Conservation (phyloP, 2,329 filamentous ascomycete species). For the Raffaelea arxii region DNA sequence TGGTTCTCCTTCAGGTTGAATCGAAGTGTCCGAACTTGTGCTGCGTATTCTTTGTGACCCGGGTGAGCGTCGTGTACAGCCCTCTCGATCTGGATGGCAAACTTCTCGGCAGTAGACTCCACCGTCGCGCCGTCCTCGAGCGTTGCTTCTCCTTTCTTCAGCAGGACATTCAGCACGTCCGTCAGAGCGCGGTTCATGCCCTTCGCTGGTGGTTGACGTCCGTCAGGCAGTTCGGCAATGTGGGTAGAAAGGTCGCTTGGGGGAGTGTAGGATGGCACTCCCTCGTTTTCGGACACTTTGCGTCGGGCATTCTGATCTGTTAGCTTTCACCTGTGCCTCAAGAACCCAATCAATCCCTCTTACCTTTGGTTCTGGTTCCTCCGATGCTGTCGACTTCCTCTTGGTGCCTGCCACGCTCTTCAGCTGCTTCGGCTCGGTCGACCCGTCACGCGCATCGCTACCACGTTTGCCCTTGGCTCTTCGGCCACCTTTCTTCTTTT, state of each 20-base stretch:
- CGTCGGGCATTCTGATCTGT: constrained; percentile 5
- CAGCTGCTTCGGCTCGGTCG: constrained; percentile 31
- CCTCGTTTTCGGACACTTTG: constrained; percentile 43
- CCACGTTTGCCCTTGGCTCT: constrained; percentile 53
- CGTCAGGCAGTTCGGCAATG: constrained; percentile 46
- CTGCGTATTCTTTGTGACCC: constrained; percentile 40
- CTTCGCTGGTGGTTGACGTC: constrained; percentile 59
- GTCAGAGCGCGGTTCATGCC: constrained; percentile 61
- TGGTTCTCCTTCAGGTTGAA: constrained; percentile 87
- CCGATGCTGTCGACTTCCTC: constrained; percentile 48
- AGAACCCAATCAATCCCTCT: constrained; percentile 5
- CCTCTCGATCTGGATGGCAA: constrained; percentile 74
- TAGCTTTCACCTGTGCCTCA: neutral
- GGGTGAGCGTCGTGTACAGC: constrained; percentile 49
- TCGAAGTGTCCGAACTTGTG: constrained; percentile 64
- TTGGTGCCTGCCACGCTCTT: constrained; percentile 25
- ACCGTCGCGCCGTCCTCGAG: constrained; percentile 54
- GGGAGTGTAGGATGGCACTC: constrained; percentile 34
- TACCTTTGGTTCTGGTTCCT: constrained; percentile 42
- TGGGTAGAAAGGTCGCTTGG: constrained; percentile 41
- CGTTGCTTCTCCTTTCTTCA: constrained; percentile 54
- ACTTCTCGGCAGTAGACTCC: constrained; percentile 55
- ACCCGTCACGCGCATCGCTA: constrained; percentile 50
- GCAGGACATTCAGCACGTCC: constrained; percentile 54
- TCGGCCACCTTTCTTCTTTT: constrained; percentile 48